These are phyloP conservation scores for Aspergillus panamensis DNA, from an alignment of 495 filamentous ascomycete species.

Conservation along the genomic window DNA sequence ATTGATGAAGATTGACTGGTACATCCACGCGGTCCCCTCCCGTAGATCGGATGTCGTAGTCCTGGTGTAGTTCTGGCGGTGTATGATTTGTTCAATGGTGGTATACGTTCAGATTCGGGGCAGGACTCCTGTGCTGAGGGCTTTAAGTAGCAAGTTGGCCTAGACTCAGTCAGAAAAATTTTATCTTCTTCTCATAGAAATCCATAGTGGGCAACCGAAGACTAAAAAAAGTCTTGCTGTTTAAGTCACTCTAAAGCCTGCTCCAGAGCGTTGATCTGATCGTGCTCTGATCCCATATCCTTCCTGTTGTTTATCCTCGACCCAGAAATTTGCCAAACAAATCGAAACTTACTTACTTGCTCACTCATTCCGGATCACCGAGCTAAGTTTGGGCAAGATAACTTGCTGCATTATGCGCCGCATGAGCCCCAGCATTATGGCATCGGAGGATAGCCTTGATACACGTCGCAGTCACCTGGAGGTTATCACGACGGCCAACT, in stretches of 20 bases:
- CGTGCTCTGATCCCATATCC: neutral
- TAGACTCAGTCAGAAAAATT: neutral
- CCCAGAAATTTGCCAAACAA: slow-evolving; percentile 6
- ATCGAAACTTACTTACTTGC: neutral
- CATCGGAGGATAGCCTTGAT: neutral
- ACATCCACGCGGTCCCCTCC: slow-evolving; percentile 26
- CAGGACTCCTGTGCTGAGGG: slow-evolving; percentile 6
- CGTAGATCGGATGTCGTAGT: slow-evolving; percentile 26
- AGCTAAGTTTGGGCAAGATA: neutral
- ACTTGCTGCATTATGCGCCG: slow-evolving; percentile 2
- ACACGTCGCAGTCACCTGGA: neutral
- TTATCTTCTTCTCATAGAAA: neutral
- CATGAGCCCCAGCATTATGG: neutral
- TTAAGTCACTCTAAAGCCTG: neutral
- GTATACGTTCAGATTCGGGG: slow-evolving; percentile 5
- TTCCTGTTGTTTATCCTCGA: neutral
- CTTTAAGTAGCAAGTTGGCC: slow-evolving; percentile 16
- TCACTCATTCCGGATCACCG: neutral
- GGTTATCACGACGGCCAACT: slow-evolving; percentile 1
- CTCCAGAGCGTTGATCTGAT: neutral
- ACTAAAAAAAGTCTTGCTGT: neutral
- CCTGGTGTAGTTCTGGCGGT: slow-evolving; percentile 40
- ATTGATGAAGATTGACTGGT: slow-evolving; percentile 22
- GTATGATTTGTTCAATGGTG: slow-evolving; percentile 29
- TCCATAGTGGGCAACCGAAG: neutral